These are phyloP conservation scores for Yamadazyma ubonensis DNA, from an alignment of 805 yeast genomes.

Conservation along the genomic window DNA sequence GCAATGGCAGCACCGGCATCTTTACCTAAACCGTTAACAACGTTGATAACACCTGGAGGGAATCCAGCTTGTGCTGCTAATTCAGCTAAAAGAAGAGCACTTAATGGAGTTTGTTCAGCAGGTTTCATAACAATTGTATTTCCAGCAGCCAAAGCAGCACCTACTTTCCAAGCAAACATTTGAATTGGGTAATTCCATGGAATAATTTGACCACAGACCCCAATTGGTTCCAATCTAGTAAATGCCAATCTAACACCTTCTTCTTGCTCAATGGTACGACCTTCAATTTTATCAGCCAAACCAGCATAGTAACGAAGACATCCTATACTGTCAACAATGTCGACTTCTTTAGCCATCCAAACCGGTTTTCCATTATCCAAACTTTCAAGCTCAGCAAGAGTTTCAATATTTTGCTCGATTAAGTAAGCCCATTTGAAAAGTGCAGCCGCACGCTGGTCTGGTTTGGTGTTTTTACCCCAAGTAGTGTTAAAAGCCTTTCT, in stretches of 20 bases:
- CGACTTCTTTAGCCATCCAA: constrained; percentile 51
- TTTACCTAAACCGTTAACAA: constrained; percentile 44
- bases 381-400: constrained; percentile 57
- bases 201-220: constrained; percentile 52
- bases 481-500: constrained; percentile 42
- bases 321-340: constrained; percentile 55
- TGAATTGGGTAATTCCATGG: constrained; percentile 54
- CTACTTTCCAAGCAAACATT: constrained; percentile 52
- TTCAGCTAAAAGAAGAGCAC: constrained; percentile 45
- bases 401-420: constrained; percentile 47
- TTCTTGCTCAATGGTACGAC: constrained; percentile 61
- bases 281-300: constrained; percentile 68
- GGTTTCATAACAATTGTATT: constrained; percentile 48
- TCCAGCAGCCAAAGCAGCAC: constrained; percentile 48
- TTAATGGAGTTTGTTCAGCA: constrained; percentile 51
- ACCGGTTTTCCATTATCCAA: constrained; percentile 57
- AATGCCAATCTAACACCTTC: constrained; percentile 43
- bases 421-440: constrained; percentile 51
- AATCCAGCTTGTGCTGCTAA: constrained; percentile 76
- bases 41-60: constrained; percentile 52
- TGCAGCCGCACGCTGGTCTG: constrained; percentile 45
- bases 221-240: constrained; percentile 41
- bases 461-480: constrained; percentile 48
- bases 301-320: constrained; percentile 70
- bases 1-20: constrained; percentile 48